Conservation (phyloP, 768 basidiomycete genomes). For the Termitomyces sp. region DNA sequence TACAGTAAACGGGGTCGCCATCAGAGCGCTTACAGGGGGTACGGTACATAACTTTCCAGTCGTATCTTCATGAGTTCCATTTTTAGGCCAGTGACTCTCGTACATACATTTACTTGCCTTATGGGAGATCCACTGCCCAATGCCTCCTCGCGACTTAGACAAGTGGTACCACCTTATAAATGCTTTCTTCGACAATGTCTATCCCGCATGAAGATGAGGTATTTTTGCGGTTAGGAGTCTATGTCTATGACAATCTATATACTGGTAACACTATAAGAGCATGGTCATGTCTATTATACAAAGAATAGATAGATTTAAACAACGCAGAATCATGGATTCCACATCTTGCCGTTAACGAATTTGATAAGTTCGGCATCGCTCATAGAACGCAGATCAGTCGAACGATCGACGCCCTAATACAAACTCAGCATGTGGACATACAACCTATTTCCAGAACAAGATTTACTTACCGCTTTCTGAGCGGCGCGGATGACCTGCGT, state of each 20-base stretch:
- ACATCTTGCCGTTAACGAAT: constrained; percentile 67
- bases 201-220: no score
- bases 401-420: constrained; percentile 50
- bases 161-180: no score
- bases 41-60: no score
- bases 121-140: no score
- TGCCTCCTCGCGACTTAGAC: no score
- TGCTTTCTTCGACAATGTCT: no score
- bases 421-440: background rate
- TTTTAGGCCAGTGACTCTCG: no score
- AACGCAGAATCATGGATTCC: constrained; percentile 46
- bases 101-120: no score
- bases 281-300: background rate
- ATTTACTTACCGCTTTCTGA: constrained; percentile 60
- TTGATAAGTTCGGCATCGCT: constrained; percentile 50
- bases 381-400: constrained; percentile 49
- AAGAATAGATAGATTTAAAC: background rate
- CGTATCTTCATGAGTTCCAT: no score
- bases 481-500: constrained; percentile 74
- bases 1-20: no score
- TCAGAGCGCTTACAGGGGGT: no score
- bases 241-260: background rate
- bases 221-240: background rate
- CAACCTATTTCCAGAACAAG: background rate
- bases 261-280: background rate